Percentiles rank a stretch among this genome's conserved stretches.
phyloP scores from a whole-genome alignment of 2,329 filamentous ascomycete genomes.

The Colletotrichum tofieldiae region DNA sequence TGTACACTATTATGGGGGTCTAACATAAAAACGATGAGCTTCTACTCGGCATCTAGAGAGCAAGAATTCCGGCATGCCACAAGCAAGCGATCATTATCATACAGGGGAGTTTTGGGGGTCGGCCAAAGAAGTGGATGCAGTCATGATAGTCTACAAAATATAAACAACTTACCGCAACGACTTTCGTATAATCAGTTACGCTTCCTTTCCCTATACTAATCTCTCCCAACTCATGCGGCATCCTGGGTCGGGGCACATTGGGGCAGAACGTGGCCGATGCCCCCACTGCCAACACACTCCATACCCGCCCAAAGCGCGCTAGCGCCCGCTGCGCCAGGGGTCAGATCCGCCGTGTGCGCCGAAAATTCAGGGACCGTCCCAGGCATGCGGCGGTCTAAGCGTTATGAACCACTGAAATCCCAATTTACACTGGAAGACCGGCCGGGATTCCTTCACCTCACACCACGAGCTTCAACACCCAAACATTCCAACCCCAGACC shows the following conservation, averaged over 20 bases:
- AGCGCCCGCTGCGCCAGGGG: slow-evolving; percentile 22
- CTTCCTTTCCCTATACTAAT: slow-evolving; percentile 17
- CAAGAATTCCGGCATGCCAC: background rate
- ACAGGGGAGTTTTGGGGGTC: slow-evolving; percentile 16
- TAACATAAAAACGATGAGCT: background rate
- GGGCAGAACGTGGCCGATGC: slow-evolving; percentile 13
- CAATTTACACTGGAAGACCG: slow-evolving; percentile 34
- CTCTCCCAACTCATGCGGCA: slow-evolving; percentile 18
- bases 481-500: slow-evolving; percentile 30
- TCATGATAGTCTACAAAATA: background rate
- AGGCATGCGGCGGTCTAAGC: slow-evolving; percentile 31
- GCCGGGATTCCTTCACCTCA: slow-evolving; percentile 34
- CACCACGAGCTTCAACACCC: slow-evolving; percentile 21
- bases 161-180: background rate
- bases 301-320: slow-evolving; percentile 30
- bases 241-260: slow-evolving; percentile 13
- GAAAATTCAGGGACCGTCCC: slow-evolving; percentile 39
- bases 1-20: slow-evolving; percentile 16
- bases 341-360: slow-evolving; percentile 34
- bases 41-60: background rate
- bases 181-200: background rate
- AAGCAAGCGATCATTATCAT: slow-evolving; percentile 14
- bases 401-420: slow-evolving; percentile 28
- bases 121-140: background rate
- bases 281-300: slow-evolving; percentile 37